These are phyloP conservation scores for Artemisia tridentata DNA, from an alignment of 129 eudicot species.

Conservation along the genomic window DNA sequence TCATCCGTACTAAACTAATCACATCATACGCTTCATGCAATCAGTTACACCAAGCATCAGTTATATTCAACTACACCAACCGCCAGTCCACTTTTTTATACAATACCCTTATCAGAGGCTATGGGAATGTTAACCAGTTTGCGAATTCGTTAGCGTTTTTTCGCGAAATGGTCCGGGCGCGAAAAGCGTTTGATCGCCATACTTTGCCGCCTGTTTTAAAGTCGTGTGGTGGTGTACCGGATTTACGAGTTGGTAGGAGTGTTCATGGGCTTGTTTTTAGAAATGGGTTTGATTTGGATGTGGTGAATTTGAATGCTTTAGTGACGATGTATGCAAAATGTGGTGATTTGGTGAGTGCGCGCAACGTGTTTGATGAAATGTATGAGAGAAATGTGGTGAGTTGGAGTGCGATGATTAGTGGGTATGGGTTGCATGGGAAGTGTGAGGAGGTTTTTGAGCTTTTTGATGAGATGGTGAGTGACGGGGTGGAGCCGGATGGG, in stretches of 20 bases:
- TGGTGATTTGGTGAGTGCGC: slow-evolving; percentile 29
- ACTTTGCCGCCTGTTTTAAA: slow-evolving; percentile 51
- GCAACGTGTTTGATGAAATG: slow-evolving; percentile 46
- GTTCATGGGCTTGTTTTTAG: slow-evolving; percentile 31
- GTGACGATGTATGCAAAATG: slow-evolving; percentile 30
- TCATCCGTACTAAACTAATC: slow-evolving; percentile 46
- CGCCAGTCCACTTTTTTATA: slow-evolving; percentile 51
- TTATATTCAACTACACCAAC: slow-evolving; percentile 43
- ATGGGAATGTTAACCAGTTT: slow-evolving; percentile 26
- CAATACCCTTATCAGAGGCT: slow-evolving; percentile 53
- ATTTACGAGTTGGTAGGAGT: slow-evolving; percentile 33
- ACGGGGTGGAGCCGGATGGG: slow-evolving; percentile 33
- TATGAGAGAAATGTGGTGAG: slow-evolving; percentile 46
- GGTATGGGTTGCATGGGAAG: slow-evolving; percentile 32
- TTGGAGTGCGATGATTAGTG: slow-evolving; percentile 56
- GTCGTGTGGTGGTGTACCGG: slow-evolving; percentile 41
- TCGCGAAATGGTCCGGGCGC: slow-evolving; percentile 35
- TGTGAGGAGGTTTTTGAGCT: slow-evolving; percentile 32
- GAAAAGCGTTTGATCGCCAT: slow-evolving; percentile 38
- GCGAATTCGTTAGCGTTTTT: slow-evolving; percentile 34
- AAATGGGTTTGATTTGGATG: slow-evolving; percentile 46
- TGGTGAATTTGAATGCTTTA: slow-evolving; percentile 28
- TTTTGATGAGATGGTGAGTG: slow-evolving; percentile 31
- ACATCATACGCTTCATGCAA: slow-evolving; percentile 44
- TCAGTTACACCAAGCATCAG: slow-evolving; percentile 42